A percentile compares a stretch with the other conserved stretches of the same genome.
Conservation (phyloP, 2,329 filamentous ascomycete genomes). For the Orbilia blumenaviensis region DNA sequence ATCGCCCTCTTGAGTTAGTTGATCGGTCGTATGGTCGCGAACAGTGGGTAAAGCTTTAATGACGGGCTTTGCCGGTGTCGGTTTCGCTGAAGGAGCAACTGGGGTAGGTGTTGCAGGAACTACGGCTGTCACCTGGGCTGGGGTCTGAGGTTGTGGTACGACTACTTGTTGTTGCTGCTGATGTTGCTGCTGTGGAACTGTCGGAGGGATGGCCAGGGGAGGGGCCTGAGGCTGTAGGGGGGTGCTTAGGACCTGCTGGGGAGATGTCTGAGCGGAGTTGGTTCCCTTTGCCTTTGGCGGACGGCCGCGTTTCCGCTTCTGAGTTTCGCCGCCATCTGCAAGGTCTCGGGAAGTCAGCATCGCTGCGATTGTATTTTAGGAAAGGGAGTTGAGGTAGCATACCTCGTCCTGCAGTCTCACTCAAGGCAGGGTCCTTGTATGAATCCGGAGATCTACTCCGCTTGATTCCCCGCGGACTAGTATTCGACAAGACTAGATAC, state of each 20-base stretch:
- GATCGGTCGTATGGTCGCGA: constrained; percentile 95
- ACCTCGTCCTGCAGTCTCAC: constrained; percentile 76
- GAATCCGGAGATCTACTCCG: constrained; percentile 76
- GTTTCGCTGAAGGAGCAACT: constrained; percentile 48
- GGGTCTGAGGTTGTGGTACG: constrained; percentile 52
- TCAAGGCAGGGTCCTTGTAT: constrained; percentile 68
- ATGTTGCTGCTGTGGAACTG: constrained; percentile 51
- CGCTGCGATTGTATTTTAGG: background rate
- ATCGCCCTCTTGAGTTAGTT: constrained; percentile 85
- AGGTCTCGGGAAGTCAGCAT: constrained; percentile 50
- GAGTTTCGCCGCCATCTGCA: constrained; percentile 57
- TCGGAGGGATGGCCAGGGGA: constrained; percentile 58
- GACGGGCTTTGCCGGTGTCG: constrained; percentile 80
- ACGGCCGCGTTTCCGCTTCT: constrained; percentile 65
- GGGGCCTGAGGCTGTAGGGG: constrained; percentile 53
- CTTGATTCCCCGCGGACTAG: constrained; percentile 76
- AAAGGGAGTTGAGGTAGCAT: constrained; percentile 65
- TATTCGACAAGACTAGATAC: constrained; percentile 63
- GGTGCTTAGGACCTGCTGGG: constrained; percentile 58
- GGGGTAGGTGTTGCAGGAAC: constrained; percentile 32
- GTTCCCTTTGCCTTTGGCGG: constrained; percentile 63
- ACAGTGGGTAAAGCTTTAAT: constrained; percentile 96
- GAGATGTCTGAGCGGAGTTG: constrained; percentile 60
- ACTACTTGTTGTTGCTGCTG: constrained; percentile 36
- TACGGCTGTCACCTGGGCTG: constrained; percentile 38